Percentiles rank a stretch among this genome's conserved stretches.
phyloP scores from a whole-genome alignment of 2,329 filamentous ascomycete genomes.

The Leptoxyphium fumago region DNA sequence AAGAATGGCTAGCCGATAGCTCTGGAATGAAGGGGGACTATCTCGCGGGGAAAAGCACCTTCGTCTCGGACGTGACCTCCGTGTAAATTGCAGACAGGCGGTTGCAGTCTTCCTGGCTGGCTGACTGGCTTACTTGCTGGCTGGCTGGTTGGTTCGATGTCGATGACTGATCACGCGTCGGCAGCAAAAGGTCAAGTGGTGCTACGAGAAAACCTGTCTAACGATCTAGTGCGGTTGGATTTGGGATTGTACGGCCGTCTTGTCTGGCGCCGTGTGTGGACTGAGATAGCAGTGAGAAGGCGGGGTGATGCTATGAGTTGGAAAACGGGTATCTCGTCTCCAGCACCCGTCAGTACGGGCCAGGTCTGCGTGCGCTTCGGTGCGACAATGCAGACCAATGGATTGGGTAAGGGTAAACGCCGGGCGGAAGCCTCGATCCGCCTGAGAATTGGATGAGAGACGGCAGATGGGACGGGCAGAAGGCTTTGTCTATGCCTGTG shows the following conservation, averaged over 20 bases:
- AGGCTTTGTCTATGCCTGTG: too few relatives aligned
- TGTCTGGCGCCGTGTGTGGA: too few relatives aligned
- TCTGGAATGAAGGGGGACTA: too few relatives aligned
- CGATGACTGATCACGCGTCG: conserved; percentile 1
- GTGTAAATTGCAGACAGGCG: too few relatives aligned
- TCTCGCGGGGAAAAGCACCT: too few relatives aligned
- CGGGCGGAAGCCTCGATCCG: not conserved
- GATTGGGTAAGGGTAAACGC: not conserved
- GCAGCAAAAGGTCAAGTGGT: conserved; percentile 3
- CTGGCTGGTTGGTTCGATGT: conserved; percentile 1
- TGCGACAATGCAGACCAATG: not conserved
- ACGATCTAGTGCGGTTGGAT: too few relatives aligned
- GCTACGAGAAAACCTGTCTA: not conserved
- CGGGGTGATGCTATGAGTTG: not conserved
- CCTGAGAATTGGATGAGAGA: not conserved
- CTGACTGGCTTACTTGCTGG: not conserved
- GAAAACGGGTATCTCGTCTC: not conserved
- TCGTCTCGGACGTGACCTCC: too few relatives aligned
- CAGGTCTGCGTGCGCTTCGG: not conserved
- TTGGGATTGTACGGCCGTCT: too few relatives aligned
- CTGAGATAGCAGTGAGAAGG: not conserved
- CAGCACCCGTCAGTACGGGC: not conserved
- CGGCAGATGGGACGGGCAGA: too few relatives aligned
- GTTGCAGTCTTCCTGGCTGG: too few relatives aligned
- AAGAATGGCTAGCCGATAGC: too few relatives aligned